phyloP scores from a whole-genome alignment of 805 yeast genomes.

The Yarrowia sp. region DNA sequence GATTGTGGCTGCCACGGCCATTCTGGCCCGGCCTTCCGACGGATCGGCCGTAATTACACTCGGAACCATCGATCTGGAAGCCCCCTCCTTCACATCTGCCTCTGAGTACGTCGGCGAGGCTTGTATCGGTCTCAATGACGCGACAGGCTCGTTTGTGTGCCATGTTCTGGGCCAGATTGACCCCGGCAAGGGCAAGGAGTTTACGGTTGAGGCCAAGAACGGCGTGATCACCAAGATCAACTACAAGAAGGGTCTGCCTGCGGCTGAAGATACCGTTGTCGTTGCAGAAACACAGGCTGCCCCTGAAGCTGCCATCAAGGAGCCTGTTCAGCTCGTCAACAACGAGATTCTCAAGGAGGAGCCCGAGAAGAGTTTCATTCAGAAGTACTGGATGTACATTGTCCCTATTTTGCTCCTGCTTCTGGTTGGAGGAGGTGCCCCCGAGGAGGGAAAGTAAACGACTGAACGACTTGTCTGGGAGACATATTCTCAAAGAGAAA shows the following conservation, averaged over 20 bases:
- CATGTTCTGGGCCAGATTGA: constrained; percentile 31
- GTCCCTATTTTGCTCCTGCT: constrained; percentile 45
- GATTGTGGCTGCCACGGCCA: constrained; percentile 12
- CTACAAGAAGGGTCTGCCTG: constrained; percentile 10
- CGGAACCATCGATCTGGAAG: constrained; percentile 29
- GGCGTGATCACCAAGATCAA: constrained; percentile 10
- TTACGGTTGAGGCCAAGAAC: constrained; percentile 10
- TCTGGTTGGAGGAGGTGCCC: constrained; percentile 43
- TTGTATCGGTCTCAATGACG: constrained; percentile 13
- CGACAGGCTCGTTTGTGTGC: constrained; percentile 19
- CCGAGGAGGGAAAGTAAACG: constrained; percentile 14
- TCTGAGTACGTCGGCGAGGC: constrained; percentile 30
- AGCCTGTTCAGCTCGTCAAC: constrained; percentile 45
- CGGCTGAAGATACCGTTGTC: neutral
- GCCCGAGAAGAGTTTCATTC: constrained; percentile 45
- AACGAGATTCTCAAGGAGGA: constrained; percentile 44
- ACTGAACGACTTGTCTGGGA: neutral
- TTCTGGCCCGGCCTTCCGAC: constrained; percentile 18
- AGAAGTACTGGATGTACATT: constrained; percentile 48
- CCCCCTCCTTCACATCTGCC: constrained; percentile 25
- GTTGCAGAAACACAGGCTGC: constrained; percentile 39
- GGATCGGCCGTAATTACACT: constrained; percentile 15
- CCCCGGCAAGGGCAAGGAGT: constrained; percentile 1
- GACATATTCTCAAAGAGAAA: too few species aligned
- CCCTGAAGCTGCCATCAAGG: constrained; percentile 42